Conservation (phyloP, 2,329 filamentous ascomycete species). For the Coleophoma cylindrospora region DNA sequence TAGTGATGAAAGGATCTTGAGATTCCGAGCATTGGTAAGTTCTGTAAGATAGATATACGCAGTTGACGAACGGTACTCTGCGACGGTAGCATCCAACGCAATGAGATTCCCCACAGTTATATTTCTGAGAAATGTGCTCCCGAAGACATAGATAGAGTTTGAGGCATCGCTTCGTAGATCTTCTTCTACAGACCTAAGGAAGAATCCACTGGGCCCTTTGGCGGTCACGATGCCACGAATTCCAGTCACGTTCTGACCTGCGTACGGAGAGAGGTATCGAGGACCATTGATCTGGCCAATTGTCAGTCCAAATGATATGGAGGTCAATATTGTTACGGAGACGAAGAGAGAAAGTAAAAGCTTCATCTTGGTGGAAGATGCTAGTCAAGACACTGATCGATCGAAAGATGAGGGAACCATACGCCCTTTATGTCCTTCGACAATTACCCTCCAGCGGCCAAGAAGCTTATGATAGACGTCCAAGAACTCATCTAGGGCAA, state of each 20-base stretch:
- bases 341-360: too few species aligned
- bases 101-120: slow-evolving; percentile 59
- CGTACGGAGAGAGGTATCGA: slow-evolving; percentile 56
- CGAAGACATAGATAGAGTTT: slow-evolving; percentile 62
- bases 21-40: slow-evolving; percentile 48
- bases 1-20: slow-evolving; percentile 46
- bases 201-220: slow-evolving; percentile 56
- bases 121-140: slow-evolving; percentile 42
- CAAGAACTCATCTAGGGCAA: too few species aligned
- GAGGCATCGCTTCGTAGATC: slow-evolving; percentile 53
- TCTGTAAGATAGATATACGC: slow-evolving; percentile 62
- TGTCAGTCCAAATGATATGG: slow-evolving; percentile 18
- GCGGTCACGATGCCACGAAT: slow-evolving; percentile 62
- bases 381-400: too few species aligned
- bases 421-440: too few species aligned
- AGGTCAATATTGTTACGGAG: too few species aligned
- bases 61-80: slow-evolving; percentile 40
- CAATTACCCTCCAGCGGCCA: too few species aligned
- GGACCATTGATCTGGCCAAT: slow-evolving; percentile 64
- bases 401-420: too few species aligned
- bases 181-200: slow-evolving; percentile 53
- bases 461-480: too few species aligned
- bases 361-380: too few species aligned
- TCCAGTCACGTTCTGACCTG: slow-evolving; percentile 48
- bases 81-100: slow-evolving; percentile 52